Base-by-base conservation (phyloP, 257 asterid species). In the Ehretia macrophylla region DNA sequence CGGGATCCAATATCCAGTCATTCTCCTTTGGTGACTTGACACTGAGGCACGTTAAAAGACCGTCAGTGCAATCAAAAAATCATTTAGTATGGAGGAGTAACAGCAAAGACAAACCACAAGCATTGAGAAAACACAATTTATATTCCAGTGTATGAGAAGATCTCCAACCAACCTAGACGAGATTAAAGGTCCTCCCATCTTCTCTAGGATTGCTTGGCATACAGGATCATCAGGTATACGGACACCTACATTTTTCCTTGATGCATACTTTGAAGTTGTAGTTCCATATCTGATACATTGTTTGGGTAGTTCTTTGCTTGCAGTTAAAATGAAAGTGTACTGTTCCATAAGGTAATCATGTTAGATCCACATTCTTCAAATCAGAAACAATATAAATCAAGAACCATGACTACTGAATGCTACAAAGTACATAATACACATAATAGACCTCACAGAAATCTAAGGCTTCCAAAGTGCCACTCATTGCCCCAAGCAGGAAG, bases 1-100 rank as follows among this genome's bases (percentile, higher is more conserved):
- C 94, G 0, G 98, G 98, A 65, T 91, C 98, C 58, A 91, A 71
- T 68, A 91, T 85, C 98, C 98, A 91, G 58, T 78, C 94, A 55
- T 85, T 67, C 79, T 78, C 92, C 78, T 74, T 79, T 19, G 79
- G 84, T 1, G 94, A 91, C 84, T 76, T 87, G 66, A 85, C 94
- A 61, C 97, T 90, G 74, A 64, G 46, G 61, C 55, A 65, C 13
- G 70, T 50, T 20, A 54, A 45, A 58, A 68, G 39, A 60, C 62
- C n/a, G n/a, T n/a, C n/a, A 53, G 18, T 52, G 22, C 55, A 20
- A 42, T 66, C 64, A 67, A 51, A 71, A 64, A 21, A 60, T 27
- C 51, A 55, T 42, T 46, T 49, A 63, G 4, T 38, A 14, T 51
- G 6, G 23, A 13, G 13, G 16, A 10, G 8, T 42, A 27, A 27